These are phyloP conservation scores for Zychaea mexicana DNA, from an alignment of 371 early-diverging fungal species.

Conservation along the genomic window DNA sequence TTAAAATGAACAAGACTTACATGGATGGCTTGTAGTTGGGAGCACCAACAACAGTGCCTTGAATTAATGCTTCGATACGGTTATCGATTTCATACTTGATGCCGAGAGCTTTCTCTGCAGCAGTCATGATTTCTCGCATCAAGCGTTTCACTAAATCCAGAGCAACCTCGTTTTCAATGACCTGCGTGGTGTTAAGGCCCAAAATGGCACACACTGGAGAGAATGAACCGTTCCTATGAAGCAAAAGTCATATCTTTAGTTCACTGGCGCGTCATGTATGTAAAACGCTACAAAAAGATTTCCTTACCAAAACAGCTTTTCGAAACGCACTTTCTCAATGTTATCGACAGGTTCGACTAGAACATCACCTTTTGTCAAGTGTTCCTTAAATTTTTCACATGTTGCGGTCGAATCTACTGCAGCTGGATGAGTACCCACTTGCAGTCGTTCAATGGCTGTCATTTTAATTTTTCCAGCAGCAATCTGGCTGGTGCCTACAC, in stretches of 20 bases:
- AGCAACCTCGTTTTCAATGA: conserved; percentile 58
- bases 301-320: conserved; percentile 71
- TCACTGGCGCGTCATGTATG: no score
- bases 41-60: conserved; percentile 40
- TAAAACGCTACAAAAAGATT: no score
- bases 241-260: neutral
- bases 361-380: conserved; percentile 53
- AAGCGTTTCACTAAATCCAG: conserved; percentile 45
- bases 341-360: conserved; percentile 49
- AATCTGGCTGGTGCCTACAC: conserved; percentile 40
- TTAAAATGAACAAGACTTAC: conserved; percentile 20
- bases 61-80: conserved; percentile 40
- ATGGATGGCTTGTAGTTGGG: conserved; percentile 69
- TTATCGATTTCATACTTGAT: conserved; percentile 45
- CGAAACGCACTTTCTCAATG: conserved; percentile 76
- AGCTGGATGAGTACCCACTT: conserved; percentile 23
- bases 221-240: conserved; percentile 68
- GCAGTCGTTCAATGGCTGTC: conserved; percentile 31
- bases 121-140: conserved; percentile 66
- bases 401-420: conserved; percentile 25
- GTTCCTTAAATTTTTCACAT: conserved; percentile 27
- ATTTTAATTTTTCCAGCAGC: conserved; percentile 60
- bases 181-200: conserved; percentile 61
- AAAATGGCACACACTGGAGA: conserved; percentile 72
- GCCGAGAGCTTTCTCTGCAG: conserved; percentile 46